A percentile compares a stretch with the other conserved stretches of the same genome.
Conservation (phyloP, 352 stramenopile species). For the Globisporangium apiculatum region DNA sequence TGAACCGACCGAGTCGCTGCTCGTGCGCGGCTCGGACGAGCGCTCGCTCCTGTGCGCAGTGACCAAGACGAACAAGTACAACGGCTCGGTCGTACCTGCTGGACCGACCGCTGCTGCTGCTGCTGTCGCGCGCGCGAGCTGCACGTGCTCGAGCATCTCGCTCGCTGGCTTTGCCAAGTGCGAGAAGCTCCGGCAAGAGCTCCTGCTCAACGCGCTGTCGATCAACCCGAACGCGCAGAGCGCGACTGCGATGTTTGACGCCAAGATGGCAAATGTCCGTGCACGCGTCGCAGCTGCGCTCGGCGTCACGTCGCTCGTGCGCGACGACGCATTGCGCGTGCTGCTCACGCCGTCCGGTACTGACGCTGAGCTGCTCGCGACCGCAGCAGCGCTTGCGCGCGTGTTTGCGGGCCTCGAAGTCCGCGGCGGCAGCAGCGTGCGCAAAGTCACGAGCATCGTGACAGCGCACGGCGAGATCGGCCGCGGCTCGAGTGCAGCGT, state of each 20-base stretch:
- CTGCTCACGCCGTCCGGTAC: slow-evolving; percentile 80
- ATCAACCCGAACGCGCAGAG: slow-evolving; percentile 76
- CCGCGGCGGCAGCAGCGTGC: slow-evolving; percentile 17
- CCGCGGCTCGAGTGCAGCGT: slow-evolving; percentile 67
- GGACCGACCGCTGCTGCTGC: slow-evolving; percentile 12
- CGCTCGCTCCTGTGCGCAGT: slow-evolving; percentile 64
- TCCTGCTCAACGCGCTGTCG: slow-evolving; percentile 76
- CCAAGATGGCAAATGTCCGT: slow-evolving; percentile 57
- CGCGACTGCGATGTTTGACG: slow-evolving; percentile 51
- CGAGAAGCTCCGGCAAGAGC: slow-evolving; percentile 59
- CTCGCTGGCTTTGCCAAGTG: slow-evolving; percentile 55
- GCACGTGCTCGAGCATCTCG: slow-evolving; percentile 80
- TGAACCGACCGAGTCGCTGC: slow-evolving; percentile 76
- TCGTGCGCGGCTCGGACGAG: slow-evolving; percentile 83
- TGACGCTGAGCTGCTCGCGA: slow-evolving; percentile 81
- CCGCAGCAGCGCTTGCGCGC: slow-evolving; percentile 54
- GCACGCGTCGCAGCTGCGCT: slow-evolving; percentile 52
- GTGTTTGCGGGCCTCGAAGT: slow-evolving; percentile 42
- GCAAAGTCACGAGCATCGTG: slow-evolving; percentile 80
- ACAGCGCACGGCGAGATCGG: slow-evolving; percentile 80
- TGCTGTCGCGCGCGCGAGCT: slow-evolving; percentile 69
- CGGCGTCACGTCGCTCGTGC: slow-evolving; percentile 42
- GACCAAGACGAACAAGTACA: slow-evolving; percentile 87
- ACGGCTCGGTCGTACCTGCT: slow-evolving; percentile 60
- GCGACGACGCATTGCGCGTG: slow-evolving; percentile 41